phyloP scores from a whole-genome alignment of 768 basidiomycete species.

The Paxillus ammoniavirescens region DNA sequence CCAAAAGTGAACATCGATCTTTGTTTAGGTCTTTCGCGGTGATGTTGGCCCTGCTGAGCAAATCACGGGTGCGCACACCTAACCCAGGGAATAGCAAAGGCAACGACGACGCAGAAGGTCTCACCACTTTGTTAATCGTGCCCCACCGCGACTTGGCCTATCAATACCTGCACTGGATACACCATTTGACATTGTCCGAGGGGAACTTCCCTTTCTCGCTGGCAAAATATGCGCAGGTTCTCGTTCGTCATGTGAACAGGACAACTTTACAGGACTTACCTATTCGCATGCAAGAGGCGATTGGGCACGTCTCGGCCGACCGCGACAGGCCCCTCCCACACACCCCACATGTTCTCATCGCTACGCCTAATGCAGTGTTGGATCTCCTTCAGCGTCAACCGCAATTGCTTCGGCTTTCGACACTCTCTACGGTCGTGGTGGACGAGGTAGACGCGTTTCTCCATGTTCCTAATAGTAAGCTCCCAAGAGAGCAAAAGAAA shows the following conservation, averaged over 20 bases:
- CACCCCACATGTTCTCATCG: constrained; percentile 67
- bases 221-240: constrained; percentile 51
- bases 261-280: constrained; percentile 17
- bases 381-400: constrained; percentile 50
- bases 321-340: constrained; percentile 37
- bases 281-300: constrained; percentile 27
- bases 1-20: constrained; percentile 2
- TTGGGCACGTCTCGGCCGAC: constrained; percentile 27
- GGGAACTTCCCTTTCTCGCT: constrained; percentile 35
- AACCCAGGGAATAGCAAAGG: constrained; percentile 12
- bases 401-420: constrained; percentile 42
- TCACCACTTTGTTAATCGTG: constrained; percentile 61
- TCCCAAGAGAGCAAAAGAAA: constrained; percentile 38
- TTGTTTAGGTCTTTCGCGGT: constrained; percentile 66
- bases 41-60: constrained; percentile 62
- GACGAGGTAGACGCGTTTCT: constrained; percentile 79
- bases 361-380: constrained; percentile 66
- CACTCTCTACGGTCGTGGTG: constrained; percentile 59
- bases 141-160: constrained; percentile 73
- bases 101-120: constrained; percentile 25
- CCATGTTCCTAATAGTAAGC: constrained; percentile 42
- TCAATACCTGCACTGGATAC: constrained; percentile 66
- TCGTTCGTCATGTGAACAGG: constrained; percentile 52
- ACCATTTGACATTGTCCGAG: constrained; percentile 41
- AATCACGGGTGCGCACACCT: constrained; percentile 36